Percentiles rank a stretch among this genome's conserved stretches.
phyloP scores from a whole-genome alignment of 345 rosid genomes.

The Camelina sativa region DNA sequence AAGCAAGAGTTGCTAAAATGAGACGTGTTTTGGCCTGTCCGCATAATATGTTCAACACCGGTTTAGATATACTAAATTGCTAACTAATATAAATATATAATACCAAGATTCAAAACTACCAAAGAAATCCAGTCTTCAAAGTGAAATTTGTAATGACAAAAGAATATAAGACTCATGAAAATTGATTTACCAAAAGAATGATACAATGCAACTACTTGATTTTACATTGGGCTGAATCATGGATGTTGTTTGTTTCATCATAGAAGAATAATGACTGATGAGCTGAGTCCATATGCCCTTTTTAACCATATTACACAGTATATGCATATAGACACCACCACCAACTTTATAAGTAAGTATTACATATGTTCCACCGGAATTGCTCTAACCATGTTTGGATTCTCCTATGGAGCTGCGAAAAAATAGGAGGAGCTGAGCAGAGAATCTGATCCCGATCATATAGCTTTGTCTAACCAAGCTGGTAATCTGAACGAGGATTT shows the following conservation, averaged over 20 bases:
- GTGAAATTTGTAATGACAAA: not conserved
- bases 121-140: not conserved
- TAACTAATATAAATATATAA: not conserved
- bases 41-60: too few species aligned
- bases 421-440: not conserved
- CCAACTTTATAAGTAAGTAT: not conserved
- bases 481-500: slow-evolving; percentile 68
- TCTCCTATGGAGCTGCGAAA: slow-evolving; percentile 15
- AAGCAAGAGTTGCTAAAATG: slow-evolving; percentile 2
- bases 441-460: slow-evolving; percentile 38
- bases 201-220: slow-evolving; percentile 1
- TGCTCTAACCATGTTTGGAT: slow-evolving; percentile 17
- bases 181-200: not conserved
- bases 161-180: not conserved
- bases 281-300: not conserved
- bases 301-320: not conserved
- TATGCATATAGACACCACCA: slow-evolving; percentile 16
- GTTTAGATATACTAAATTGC: too few species aligned
- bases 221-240: slow-evolving; percentile 9
- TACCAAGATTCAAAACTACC: not conserved
- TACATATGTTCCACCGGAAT: slow-evolving; percentile 21
- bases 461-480: slow-evolving; percentile 80
- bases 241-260: slow-evolving; percentile 4
- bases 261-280: slow-evolving; percentile 8
- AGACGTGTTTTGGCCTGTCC: not conserved